Percentiles rank a stretch among this genome's conserved stretches.
phyloP scores from a whole-genome alignment of 495 filamentous ascomycete genomes.

The Neurospora sp. region DNA sequence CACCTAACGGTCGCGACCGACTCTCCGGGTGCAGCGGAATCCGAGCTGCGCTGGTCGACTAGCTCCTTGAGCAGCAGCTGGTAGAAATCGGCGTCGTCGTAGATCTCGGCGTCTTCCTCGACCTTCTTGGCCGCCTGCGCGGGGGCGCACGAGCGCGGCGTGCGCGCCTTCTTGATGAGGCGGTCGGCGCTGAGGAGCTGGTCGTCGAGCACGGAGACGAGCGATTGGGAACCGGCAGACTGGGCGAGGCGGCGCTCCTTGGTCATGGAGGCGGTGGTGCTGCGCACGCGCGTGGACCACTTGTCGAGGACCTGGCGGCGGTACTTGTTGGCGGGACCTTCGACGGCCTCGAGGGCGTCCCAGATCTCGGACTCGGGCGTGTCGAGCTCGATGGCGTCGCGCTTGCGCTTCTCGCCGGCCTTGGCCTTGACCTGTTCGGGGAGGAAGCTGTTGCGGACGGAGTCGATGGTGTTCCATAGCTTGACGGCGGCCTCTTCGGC shows the following conservation, averaged over 20 bases:
- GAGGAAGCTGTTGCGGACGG: slow-evolving; percentile 49
- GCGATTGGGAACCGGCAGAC: slow-evolving; percentile 45
- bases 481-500: slow-evolving; percentile 83
- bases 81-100: slow-evolving; percentile 92
- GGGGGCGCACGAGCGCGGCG: slow-evolving; percentile 64
- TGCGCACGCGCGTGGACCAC: slow-evolving; percentile 53
- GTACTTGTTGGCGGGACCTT: slow-evolving; percentile 44
- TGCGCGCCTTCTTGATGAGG: slow-evolving; percentile 54
- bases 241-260: slow-evolving; percentile 38
- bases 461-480: slow-evolving; percentile 76
- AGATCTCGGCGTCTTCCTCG: slow-evolving; percentile 49
- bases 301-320: slow-evolving; percentile 52
- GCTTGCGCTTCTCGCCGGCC: slow-evolving; percentile 47
- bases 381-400: slow-evolving; percentile 36
- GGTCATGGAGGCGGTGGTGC: slow-evolving; percentile 30
- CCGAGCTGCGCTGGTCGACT: slow-evolving; percentile 69
- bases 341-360: slow-evolving; percentile 53
- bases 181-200: slow-evolving; percentile 61
- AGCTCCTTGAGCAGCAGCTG: slow-evolving; percentile 83
- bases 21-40: slow-evolving; percentile 36
- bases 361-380: slow-evolving; percentile 54
- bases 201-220: slow-evolving; percentile 62
- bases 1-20: slow-evolving; percentile 38
- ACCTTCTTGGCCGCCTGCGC: slow-evolving; percentile 45
- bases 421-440: slow-evolving; percentile 23